Conservation (phyloP, 305 asterid genomes). For the Fraxinus sp. region DNA sequence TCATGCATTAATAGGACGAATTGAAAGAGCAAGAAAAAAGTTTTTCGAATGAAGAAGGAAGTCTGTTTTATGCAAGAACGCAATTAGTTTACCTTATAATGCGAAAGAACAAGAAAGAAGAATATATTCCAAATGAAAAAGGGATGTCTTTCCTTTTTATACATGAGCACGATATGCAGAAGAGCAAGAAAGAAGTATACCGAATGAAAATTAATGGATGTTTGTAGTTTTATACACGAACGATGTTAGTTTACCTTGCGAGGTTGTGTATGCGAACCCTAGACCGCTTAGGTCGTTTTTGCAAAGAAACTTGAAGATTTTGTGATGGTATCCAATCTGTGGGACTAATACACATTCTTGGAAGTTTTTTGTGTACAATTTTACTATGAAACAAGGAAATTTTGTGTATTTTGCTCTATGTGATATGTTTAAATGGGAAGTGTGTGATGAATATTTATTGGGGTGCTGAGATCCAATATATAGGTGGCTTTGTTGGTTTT, state of each 20-base stretch:
- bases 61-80: background rate
- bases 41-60: background rate
- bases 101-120: background rate
- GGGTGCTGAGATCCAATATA: conserved; percentile 27
- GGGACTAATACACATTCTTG: conserved; percentile 39
- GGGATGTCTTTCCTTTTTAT: no score
- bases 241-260: conserved; percentile 35
- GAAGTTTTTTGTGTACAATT: background rate
- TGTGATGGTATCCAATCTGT: conserved; percentile 25
- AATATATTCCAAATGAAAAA: background rate
- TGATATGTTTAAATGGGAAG: background rate
- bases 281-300: conserved; percentile 32
- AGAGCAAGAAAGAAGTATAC: no score
- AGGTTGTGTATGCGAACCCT: conserved; percentile 46
- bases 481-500: conserved; percentile 30
- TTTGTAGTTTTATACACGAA: background rate
- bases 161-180: no score
- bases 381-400: background rate
- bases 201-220: no score
- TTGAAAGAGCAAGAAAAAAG: background rate
- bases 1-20: background rate
- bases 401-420: background rate
- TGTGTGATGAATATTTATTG: background rate
- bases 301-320: conserved; percentile 25
- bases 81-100: background rate